Conservation (phyloP, 495 filamentous ascomycete species). For the Trichoderma erinaceum region DNA sequence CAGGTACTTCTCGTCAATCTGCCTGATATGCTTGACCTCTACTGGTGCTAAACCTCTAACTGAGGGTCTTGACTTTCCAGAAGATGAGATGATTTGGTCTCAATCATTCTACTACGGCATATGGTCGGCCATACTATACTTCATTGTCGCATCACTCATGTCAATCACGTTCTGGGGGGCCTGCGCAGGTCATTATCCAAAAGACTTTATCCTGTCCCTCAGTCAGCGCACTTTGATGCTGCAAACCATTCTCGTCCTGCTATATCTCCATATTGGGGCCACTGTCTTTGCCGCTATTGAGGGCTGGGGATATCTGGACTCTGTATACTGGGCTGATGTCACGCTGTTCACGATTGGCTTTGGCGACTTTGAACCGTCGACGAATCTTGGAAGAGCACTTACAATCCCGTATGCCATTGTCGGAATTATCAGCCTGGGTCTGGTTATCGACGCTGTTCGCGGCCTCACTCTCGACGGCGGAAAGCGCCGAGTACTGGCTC, state of each 20-base stretch:
- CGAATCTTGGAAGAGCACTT: conserved; percentile 51
- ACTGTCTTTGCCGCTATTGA: conserved; percentile 67
- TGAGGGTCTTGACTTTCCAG: conserved; percentile 31
- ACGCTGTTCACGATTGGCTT: conserved; percentile 83
- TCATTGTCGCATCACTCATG: conserved; percentile 66
- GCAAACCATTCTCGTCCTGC: conserved; percentile 72
- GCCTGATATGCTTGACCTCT: conserved; percentile 53
- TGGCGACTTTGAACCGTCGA: conserved; percentile 59
- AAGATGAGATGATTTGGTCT: conserved; percentile 52
- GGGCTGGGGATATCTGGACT: conserved; percentile 71
- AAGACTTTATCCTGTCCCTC: conserved; percentile 64
- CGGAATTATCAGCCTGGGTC: conserved; percentile 75
- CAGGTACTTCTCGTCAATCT: conserved; percentile 56
- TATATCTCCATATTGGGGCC: conserved; percentile 70
- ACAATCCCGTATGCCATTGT: conserved; percentile 75
- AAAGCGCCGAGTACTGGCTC: conserved; percentile 59
- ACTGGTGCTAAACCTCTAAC: conserved; percentile 48
- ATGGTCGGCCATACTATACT: conserved; percentile 70
- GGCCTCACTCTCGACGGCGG: conserved; percentile 73
- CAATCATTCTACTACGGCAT: conserved; percentile 80
- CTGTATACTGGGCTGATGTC: conserved; percentile 77
- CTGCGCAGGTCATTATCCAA: conserved; percentile 53
- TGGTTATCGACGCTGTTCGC: conserved; percentile 77
- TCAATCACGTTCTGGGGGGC: conserved; percentile 63
- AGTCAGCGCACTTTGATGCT: conserved; percentile 81